Conservation (phyloP, 225 moss, liverwort and hornwort species). For the Pleurozium schreberi region DNA sequence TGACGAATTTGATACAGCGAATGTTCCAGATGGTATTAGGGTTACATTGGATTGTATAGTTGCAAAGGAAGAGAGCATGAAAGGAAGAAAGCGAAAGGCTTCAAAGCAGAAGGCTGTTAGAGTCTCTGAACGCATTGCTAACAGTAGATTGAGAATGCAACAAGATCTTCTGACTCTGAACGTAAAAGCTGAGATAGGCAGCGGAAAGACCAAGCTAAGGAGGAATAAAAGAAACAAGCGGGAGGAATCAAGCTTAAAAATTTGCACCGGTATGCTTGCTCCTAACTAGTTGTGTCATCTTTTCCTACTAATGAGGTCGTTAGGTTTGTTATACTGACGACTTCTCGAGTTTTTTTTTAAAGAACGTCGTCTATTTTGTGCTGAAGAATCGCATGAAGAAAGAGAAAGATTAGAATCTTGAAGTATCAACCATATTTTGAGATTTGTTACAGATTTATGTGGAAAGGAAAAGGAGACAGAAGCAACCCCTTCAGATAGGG, state of each 20-base stretch:
- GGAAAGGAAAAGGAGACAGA: not conserved
- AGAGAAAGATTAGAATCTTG: not conserved
- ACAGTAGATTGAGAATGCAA: constrained; percentile 17
- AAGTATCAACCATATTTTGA: not conserved
- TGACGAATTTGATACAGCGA: not conserved
- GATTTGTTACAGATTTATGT: constrained; percentile 1
- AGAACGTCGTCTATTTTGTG: not conserved
- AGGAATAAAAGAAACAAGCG: not conserved
- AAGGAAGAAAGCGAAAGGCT: not conserved
- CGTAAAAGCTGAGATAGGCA: not conserved
- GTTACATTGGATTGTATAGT: not conserved
- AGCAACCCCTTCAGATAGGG: not conserved
- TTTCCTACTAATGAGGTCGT: not conserved
- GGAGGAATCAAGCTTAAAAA: not conserved
- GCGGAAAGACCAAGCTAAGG: not conserved
- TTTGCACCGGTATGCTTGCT: constrained; percentile 17
- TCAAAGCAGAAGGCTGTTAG: constrained; percentile 13
- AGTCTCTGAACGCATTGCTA: constrained; percentile 33
- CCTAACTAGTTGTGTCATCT: not conserved
- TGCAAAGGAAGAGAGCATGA: not conserved
- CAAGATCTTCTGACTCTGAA: constrained; percentile 6
- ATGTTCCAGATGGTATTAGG: not conserved
- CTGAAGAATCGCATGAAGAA: not conserved
- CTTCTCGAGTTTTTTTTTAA: not conserved
- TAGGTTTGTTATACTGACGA: not conserved